These are phyloP conservation scores for Stemphylium lycopersici DNA, from an alignment of 2,329 filamentous ascomycete genomes.

Conservation along the genomic window DNA sequence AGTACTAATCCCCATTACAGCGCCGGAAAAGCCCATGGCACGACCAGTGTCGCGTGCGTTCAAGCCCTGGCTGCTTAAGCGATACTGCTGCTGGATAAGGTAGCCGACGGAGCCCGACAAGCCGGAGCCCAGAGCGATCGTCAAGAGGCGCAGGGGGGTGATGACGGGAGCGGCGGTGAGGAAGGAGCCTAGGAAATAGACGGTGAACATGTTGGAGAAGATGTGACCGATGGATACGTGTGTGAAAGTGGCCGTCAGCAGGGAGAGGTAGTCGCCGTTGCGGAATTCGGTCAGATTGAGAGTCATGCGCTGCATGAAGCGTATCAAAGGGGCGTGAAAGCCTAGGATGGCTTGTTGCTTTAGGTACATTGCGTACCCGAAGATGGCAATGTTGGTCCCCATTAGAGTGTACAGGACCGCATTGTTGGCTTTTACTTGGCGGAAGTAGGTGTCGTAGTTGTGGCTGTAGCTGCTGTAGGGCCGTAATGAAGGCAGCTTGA, in stretches of 20 bases:
- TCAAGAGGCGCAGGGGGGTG: constrained; percentile 28
- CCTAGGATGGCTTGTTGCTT: constrained; percentile 30
- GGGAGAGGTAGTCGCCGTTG: constrained; percentile 45
- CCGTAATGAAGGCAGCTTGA: constrained; percentile 13
- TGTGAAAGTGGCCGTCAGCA: constrained; percentile 50
- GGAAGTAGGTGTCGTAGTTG: neutral
- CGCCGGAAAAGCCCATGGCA: constrained; percentile 47
- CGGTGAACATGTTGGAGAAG: constrained; percentile 50
- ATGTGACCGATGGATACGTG: constrained; percentile 48
- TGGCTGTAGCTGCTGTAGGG: constrained; percentile 3
- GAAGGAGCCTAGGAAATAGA: constrained; percentile 47
- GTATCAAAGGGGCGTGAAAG: constrained; percentile 12
- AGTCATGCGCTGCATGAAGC: constrained; percentile 42
- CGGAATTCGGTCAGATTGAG: constrained; percentile 37
- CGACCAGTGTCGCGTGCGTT: constrained; percentile 8
- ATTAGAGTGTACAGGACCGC: constrained; percentile 46
- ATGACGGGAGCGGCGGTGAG: constrained; percentile 42
- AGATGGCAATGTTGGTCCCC: constrained; percentile 51
- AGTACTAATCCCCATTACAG: constrained; percentile 49
- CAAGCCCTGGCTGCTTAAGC: neutral
- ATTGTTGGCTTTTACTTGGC: constrained; percentile 19
- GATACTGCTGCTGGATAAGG: constrained; percentile 19
- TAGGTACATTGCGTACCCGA: constrained; percentile 46
- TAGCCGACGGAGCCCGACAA: constrained; percentile 30
- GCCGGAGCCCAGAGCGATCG: constrained; percentile 41